phyloP scores from a whole-genome alignment of 2,329 filamentous ascomycete species.

The Microcyclospora pomicola region DNA sequence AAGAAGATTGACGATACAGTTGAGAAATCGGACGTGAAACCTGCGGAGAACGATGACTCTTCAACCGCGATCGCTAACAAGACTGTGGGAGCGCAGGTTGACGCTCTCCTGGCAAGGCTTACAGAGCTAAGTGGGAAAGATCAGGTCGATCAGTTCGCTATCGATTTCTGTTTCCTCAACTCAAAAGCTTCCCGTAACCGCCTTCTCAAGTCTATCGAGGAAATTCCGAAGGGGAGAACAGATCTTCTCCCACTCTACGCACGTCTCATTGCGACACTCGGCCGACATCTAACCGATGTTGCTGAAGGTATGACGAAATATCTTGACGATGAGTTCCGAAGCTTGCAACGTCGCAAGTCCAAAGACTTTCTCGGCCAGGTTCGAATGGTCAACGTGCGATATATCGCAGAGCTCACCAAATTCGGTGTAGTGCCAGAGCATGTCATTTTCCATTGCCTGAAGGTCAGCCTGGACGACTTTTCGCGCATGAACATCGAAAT shows the following conservation, averaged over 20 bases:
- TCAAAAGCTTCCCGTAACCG: conserved; percentile 95
- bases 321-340: conserved; percentile 91
- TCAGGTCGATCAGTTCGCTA: conserved; percentile 75
- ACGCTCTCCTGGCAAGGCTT: conserved; percentile 73
- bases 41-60: conserved; percentile 56
- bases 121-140: conserved; percentile 89
- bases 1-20: conserved; percentile 53
- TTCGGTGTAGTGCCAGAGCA: conserved; percentile 97
- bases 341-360: conserved; percentile 87
- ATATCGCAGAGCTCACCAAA: conserved; percentile 91
- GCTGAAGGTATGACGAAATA: conserved; percentile 82
- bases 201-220: conserved; percentile 80
- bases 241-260: conserved; percentile 85
- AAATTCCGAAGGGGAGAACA: conserved; percentile 84
- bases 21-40: conserved; percentile 33
- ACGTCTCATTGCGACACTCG: conserved; percentile 82
- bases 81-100: conserved; percentile 91
- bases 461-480: conserved; percentile 94
- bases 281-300: conserved; percentile 89
- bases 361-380: conserved; percentile 96
- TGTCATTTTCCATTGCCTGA: conserved; percentile 96
- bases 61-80: conserved; percentile 96
- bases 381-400: conserved; percentile 87
- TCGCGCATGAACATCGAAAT: conserved; percentile 99
- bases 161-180: conserved; percentile 96